Conservation (phyloP, 2,329 filamentous ascomycete species). For the Beauveria bassiana region DNA sequence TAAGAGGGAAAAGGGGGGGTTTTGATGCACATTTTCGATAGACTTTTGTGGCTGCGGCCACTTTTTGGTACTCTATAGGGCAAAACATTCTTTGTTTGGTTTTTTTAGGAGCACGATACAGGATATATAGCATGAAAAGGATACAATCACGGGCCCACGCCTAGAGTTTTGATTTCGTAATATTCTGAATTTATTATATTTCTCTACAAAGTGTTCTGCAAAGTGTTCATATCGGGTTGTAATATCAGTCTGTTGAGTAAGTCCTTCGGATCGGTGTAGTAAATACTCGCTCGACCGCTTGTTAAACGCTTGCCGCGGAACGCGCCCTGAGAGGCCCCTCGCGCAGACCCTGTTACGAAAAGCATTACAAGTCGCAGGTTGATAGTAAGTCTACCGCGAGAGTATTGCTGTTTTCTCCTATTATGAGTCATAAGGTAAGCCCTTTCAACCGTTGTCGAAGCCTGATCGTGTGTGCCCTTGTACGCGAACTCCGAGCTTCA, state of each 20-base stretch:
- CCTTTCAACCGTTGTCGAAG: neutral
- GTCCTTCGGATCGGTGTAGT: neutral
- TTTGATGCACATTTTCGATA: neutral
- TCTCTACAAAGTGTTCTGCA: neutral
- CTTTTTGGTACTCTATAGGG: neutral
- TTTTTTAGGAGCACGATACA: slow-evolving; percentile 1
- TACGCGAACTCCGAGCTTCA: neutral
- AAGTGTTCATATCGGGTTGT: neutral
- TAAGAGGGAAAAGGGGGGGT: neutral
- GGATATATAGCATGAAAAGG: slow-evolving; percentile 9
- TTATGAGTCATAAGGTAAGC: neutral
- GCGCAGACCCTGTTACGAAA: too few species aligned
- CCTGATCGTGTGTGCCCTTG: neutral
- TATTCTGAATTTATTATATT: neutral
- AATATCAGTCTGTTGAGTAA: too few species aligned
- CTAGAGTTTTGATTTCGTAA: neutral
- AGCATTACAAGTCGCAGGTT: too few species aligned
- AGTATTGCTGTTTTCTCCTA: neutral
- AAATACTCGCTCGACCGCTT: too few species aligned
- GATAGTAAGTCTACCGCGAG: too few species aligned
- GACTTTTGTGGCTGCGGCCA: neutral
- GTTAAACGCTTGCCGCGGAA: too few species aligned
- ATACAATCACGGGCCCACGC: slow-evolving; percentile 11
- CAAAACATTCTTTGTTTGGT: slow-evolving; percentile 1
- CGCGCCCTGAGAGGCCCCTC: too few species aligned